Evolutionary conservation across 2,329 filamentous ascomycete species (phyloP).

Genomic region (Metarhizium album): DNA sequence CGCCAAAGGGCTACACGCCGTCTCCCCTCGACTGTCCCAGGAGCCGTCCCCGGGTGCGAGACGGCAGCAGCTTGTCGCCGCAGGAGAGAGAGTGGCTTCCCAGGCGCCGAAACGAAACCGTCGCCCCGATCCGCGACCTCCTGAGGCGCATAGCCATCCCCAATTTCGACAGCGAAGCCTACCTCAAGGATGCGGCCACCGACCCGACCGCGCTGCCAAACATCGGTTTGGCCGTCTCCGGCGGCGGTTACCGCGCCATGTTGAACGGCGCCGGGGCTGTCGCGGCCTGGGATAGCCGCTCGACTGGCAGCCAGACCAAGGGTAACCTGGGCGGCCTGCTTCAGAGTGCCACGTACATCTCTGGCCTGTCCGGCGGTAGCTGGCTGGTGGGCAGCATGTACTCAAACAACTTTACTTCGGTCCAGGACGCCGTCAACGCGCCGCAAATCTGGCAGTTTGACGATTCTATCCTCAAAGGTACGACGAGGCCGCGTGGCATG

Average conservation of each 20-base stretch:
- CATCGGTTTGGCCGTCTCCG: constrained; percentile 68
- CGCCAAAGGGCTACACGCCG: constrained; percentile 56
- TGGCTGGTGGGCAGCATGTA: constrained; percentile 80
- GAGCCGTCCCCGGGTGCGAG: constrained; percentile 59
- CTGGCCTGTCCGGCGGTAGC: constrained; percentile 70
- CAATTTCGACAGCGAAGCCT: constrained; percentile 65
- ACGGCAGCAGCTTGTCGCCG: constrained; percentile 44
- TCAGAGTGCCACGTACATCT: constrained; percentile 70
- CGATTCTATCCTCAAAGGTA: constrained; percentile 29
- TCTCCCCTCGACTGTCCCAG: constrained; percentile 56
- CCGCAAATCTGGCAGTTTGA: constrained; percentile 30
- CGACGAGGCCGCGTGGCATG: too few species aligned
- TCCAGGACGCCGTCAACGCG: constrained; percentile 25
- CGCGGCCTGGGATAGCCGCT: constrained; percentile 68
- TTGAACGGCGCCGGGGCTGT: constrained; percentile 73
- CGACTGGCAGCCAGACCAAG: constrained; percentile 28
- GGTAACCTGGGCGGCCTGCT: constrained; percentile 73
- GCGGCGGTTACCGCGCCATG: constrained; percentile 80
- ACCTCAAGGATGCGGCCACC: constrained; percentile 40
- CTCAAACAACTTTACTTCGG: constrained; percentile 72
- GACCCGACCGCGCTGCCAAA: constrained; percentile 31
- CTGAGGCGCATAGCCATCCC: constrained; percentile 61
- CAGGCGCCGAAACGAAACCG: constrained; percentile 59
- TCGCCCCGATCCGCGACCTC: constrained; percentile 64
- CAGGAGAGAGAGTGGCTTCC: constrained; percentile 67